phyloP scores from a whole-genome alignment of 106 monocot genomes.

The Acorus calamus region DNA sequence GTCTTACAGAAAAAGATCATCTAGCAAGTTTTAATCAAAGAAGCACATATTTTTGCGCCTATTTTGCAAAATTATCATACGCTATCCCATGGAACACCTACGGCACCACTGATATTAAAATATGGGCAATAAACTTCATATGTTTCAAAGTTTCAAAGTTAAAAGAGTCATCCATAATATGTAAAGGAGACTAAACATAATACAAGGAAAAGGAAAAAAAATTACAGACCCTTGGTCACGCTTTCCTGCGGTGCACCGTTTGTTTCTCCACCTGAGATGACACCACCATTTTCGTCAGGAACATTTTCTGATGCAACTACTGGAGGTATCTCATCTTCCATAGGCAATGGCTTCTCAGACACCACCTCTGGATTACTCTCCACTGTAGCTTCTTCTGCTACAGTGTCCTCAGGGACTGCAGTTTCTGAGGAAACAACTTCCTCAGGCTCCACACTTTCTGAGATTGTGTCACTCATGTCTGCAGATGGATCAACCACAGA shows the following conservation, averaged over 20 bases:
- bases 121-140: too few species aligned
- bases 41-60: too few species aligned
- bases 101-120: too few species aligned
- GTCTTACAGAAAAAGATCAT: too few species aligned
- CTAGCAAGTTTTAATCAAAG: too few species aligned
- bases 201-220: too few species aligned
- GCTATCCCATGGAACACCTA: too few species aligned
- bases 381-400: constrained; percentile 7
- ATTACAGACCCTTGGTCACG: constrained; percentile 25
- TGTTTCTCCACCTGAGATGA: constrained; percentile 23
- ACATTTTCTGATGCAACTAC: too few species aligned
- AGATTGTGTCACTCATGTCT: background rate
- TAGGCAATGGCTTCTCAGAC: background rate
- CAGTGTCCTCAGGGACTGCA: constrained; percentile 1
- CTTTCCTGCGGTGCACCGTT: constrained; percentile 15
- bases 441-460: constrained; percentile 8
- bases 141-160: too few species aligned
- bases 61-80: too few species aligned
- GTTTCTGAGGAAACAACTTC: constrained; percentile 9
- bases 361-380: constrained; percentile 1
- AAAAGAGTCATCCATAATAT: too few species aligned
- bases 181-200: too few species aligned
- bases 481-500: constrained; percentile 3
- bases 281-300: background rate
- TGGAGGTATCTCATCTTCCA: background rate